These are phyloP conservation scores for Incumbomyces lentus DNA, from an alignment of 2,329 filamentous ascomycete genomes.

Conservation along the genomic window DNA sequence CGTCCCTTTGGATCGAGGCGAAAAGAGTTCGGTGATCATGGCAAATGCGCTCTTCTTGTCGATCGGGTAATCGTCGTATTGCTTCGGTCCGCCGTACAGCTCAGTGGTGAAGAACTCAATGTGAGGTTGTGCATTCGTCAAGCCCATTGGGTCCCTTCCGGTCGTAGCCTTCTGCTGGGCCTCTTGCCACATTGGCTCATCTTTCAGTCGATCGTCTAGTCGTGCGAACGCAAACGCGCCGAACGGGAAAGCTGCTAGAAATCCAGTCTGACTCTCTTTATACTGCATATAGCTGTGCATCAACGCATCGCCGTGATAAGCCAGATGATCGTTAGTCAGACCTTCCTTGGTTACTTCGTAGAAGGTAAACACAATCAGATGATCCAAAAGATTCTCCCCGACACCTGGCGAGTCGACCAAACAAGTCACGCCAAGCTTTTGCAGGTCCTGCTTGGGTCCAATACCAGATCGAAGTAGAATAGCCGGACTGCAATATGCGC, in stretches of 20 bases:
- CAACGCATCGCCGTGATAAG: constrained; percentile 41
- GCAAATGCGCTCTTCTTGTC: constrained; percentile 47
- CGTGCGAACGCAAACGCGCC: constrained; percentile 52
- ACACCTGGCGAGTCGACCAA: constrained; percentile 41
- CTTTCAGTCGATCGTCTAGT: constrained; percentile 48
- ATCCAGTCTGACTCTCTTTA: constrained; percentile 48
- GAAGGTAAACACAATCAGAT: constrained; percentile 49
- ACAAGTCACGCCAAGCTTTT: constrained; percentile 33
- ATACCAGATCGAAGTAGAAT: constrained; percentile 47
- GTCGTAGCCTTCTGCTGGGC: constrained; percentile 32
- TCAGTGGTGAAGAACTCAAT: constrained; percentile 55
- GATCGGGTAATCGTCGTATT: constrained; percentile 44
- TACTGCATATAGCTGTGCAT: constrained; percentile 44
- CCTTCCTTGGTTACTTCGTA: constrained; percentile 46
- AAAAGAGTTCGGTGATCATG: constrained; percentile 49
- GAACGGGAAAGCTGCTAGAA: constrained; percentile 53
- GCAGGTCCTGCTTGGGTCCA: constrained; percentile 36
- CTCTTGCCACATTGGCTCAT: constrained; percentile 45
- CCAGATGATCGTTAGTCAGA: constrained; percentile 47
- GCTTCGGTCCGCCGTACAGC: constrained; percentile 38
- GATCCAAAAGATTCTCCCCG: constrained; percentile 45
- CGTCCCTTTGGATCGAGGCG: constrained; percentile 45
- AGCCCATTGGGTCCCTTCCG: constrained; percentile 55
- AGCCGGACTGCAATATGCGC: constrained; percentile 41
- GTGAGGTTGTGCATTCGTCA: constrained; percentile 47